phyloP scores from a whole-genome alignment of 2,329 filamentous ascomycete species.

The Calonectria pseudoturangicola region DNA sequence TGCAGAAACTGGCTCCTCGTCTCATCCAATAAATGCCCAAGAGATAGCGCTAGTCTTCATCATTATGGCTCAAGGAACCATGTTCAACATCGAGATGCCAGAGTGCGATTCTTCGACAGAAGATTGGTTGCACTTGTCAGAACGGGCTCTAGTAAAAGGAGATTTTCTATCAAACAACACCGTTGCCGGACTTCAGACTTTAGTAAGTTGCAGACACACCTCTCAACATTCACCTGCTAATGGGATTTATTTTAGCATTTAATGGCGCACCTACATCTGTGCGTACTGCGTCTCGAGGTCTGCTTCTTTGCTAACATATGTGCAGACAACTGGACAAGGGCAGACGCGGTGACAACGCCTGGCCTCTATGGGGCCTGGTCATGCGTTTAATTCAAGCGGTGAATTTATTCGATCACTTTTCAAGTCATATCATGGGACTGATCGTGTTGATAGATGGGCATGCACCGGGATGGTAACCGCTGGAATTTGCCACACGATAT shows the following conservation, averaged over 20 bases:
- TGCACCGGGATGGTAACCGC: conserved; percentile 1
- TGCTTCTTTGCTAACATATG: neutral
- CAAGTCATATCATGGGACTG: neutral
- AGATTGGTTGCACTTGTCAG: conserved; percentile 2
- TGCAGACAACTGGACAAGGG: neutral
- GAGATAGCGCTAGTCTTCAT: conserved; percentile 4
- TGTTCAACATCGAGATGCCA: conserved; percentile 4
- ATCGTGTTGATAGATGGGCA: neutral
- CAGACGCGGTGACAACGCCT: neutral
- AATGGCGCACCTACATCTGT: neutral
- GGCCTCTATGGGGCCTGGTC: neutral
- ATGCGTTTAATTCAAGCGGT: conserved; percentile 8
- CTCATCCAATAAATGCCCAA: neutral
- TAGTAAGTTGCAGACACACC: neutral
- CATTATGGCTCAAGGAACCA: neutral
- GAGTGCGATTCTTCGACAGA: neutral
- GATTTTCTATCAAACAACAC: conserved; percentile 8
- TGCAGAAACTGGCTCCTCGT: neutral
- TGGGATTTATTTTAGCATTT: neutral
- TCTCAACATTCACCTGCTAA: neutral
- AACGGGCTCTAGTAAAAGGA: neutral
- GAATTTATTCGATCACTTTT: neutral
- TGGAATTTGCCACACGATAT: conserved; percentile 1
- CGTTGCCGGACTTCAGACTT: neutral
- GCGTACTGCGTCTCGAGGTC: neutral